Evolutionary conservation across 2,329 filamentous ascomycete species (phyloP).

Genomic region (Microdochium bolleyi): DNA sequence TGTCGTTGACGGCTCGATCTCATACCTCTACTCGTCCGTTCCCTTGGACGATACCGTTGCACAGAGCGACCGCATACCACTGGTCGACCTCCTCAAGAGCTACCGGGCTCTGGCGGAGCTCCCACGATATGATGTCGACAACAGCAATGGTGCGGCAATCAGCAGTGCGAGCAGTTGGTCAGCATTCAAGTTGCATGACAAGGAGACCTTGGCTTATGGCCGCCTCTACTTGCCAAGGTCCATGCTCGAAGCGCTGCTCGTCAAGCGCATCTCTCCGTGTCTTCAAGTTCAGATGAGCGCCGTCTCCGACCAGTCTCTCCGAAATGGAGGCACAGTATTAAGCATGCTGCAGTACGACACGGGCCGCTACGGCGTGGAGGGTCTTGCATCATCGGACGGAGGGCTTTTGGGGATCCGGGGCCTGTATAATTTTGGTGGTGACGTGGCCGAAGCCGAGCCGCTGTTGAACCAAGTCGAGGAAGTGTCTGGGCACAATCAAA

Average conservation of each 20-base stretch:
- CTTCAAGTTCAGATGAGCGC: constrained; percentile 74
- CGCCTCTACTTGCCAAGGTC: constrained; percentile 77
- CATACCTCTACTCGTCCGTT: constrained; percentile 89
- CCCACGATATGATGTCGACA: constrained; percentile 9
- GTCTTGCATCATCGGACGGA: constrained; percentile 86
- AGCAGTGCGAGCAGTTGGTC: constrained; percentile 2
- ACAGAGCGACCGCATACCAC: constrained; percentile 65
- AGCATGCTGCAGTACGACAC: constrained; percentile 73
- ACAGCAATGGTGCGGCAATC: constrained; percentile 2
- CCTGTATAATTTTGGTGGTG: constrained; percentile 87
- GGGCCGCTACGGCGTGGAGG: constrained; percentile 82
- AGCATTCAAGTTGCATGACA: constrained; percentile 8
- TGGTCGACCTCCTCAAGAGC: constrained; percentile 71
- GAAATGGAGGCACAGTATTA: constrained; percentile 69
- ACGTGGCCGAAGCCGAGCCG: constrained; percentile 34
- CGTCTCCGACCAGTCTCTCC: constrained; percentile 63
- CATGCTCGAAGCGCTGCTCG: constrained; percentile 76
- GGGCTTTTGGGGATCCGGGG: constrained; percentile 80
- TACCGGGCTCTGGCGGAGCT: constrained; percentile 73
- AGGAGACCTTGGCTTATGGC: constrained; percentile 63
- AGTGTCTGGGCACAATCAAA: constrained; percentile 12
- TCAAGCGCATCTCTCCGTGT: constrained; percentile 69
- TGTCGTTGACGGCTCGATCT: constrained; percentile 91
- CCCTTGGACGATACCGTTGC: constrained; percentile 60
- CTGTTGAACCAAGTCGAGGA: constrained; percentile 6